phyloP scores from a whole-genome alignment of 176 grass and related monocot genomes.

The Cocos nucifera region DNA sequence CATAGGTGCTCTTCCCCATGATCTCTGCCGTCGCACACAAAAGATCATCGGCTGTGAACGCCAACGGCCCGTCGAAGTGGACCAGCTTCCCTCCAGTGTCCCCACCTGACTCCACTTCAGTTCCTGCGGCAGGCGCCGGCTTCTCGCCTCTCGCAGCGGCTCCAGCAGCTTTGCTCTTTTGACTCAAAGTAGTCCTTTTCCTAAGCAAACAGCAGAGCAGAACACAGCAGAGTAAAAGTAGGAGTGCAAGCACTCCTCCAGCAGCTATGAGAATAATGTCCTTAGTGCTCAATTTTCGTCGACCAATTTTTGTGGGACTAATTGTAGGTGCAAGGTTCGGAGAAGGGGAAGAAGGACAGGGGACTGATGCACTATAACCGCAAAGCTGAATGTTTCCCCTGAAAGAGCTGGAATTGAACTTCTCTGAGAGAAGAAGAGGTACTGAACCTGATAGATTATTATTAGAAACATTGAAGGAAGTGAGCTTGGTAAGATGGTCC shows the following conservation, averaged over 20 bases:
- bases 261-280: conserved; percentile 45
- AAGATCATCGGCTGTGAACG: conserved; percentile 68
- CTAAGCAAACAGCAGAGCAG: conserved; percentile 47
- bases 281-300: conserved; percentile 25
- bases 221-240: conserved; percentile 61
- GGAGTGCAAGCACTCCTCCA: conserved; percentile 31
- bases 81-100: conserved; percentile 62
- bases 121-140: background rate
- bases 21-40: conserved; percentile 62
- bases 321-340: conserved; percentile 1
- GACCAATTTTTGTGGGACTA: background rate
- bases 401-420: conserved; percentile 52
- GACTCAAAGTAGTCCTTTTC: conserved; percentile 16
- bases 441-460: conserved; percentile 64
- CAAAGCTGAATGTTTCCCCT: conserved; percentile 55
- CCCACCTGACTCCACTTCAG: conserved; percentile 39
- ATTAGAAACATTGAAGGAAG: conserved; percentile 49
- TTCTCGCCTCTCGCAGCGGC: conserved; percentile 32
- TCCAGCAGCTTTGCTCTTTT: conserved; percentile 15
- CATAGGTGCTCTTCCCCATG: conserved; percentile 68
- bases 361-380: conserved; percentile 38
- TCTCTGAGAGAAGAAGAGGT: conserved; percentile 33
- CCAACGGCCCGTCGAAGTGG: conserved; percentile 57
- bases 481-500: conserved; percentile 24
- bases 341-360: conserved; percentile 32